These are phyloP conservation scores for Elongisporangium prolatum DNA, from an alignment of 352 stramenopile species.

Conservation along the genomic window DNA sequence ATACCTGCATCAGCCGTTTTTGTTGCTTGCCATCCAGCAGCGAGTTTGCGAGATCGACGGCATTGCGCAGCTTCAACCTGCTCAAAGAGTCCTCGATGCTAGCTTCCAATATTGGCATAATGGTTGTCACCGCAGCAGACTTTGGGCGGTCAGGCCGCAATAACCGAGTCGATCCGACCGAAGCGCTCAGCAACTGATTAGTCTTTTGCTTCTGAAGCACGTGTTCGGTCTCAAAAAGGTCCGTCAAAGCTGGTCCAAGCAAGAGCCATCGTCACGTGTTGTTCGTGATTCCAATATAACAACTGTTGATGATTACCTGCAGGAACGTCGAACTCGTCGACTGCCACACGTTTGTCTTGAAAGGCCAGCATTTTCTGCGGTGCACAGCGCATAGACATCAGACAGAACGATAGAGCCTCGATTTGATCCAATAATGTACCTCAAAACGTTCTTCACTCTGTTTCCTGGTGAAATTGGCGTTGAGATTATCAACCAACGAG, in stretches of 20 bases:
- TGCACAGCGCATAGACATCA: not conserved
- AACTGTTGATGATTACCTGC: slow-evolving; percentile 11
- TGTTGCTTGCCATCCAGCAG: slow-evolving; percentile 53
- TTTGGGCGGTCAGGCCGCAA: not conserved
- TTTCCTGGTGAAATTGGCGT: slow-evolving; percentile 34
- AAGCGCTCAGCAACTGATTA: slow-evolving; percentile 21
- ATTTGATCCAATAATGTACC: slow-evolving; percentile 11
- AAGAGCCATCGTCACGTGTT: not conserved
- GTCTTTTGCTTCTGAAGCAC: slow-evolving; percentile 22
- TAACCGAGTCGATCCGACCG: not conserved
- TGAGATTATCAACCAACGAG: slow-evolving; percentile 21
- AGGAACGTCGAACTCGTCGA: slow-evolving; percentile 32
- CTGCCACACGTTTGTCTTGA: slow-evolving; percentile 25
- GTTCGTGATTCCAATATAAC: no score
- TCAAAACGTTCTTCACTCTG: slow-evolving; percentile 26
- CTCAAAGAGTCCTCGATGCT: slow-evolving; percentile 60
- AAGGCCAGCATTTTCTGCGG: slow-evolving; percentile 37
- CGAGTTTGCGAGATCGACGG: slow-evolving; percentile 56
- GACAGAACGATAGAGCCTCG: not conserved
- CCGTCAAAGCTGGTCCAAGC: not conserved
- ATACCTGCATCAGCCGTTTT: slow-evolving; percentile 49
- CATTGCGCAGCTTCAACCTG: slow-evolving; percentile 64
- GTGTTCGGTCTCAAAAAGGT: slow-evolving; percentile 36
- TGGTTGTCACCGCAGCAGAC: not conserved
- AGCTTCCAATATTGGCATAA: slow-evolving; percentile 17